Evolutionary conservation across 2,329 filamentous ascomycete genomes (phyloP).

Genomic region (Arachnomyces sp.): DNA sequence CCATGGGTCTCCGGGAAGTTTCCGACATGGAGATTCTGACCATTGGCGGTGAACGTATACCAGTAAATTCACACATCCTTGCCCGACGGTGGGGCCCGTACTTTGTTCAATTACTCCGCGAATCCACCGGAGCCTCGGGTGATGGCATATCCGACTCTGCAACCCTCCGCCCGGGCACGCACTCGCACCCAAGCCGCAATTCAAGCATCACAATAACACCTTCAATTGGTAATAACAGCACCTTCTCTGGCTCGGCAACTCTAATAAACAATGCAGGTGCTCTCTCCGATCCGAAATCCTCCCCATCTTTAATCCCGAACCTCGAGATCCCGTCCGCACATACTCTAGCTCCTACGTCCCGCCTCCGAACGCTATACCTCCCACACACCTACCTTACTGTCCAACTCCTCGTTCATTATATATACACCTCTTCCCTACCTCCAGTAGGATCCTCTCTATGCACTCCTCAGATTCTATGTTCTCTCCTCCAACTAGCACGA

Average conservation of each 20-base stretch:
- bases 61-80: slow-evolving; percentile 84
- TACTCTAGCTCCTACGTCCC: slow-evolving; percentile 48
- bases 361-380: slow-evolving; percentile 81
- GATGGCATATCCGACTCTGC: slow-evolving; percentile 63
- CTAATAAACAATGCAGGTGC: slow-evolving; percentile 29
- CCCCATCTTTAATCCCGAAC: slow-evolving; percentile 20
- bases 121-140: slow-evolving; percentile 62
- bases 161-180: slow-evolving; percentile 59
- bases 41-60: slow-evolving; percentile 80
- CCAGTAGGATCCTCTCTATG: slow-evolving; percentile 67
- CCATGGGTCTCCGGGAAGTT: slow-evolving; percentile 71
- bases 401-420: slow-evolving; percentile 80
- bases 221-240: slow-evolving; percentile 34
- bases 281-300: slow-evolving; percentile 9
- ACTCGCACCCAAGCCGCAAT: slow-evolving; percentile 56
- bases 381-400: slow-evolving; percentile 87
- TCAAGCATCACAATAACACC: slow-evolving; percentile 80
- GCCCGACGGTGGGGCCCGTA: slow-evolving; percentile 89
- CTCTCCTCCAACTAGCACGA: slow-evolving; percentile 81
- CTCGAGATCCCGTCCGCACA: slow-evolving; percentile 47
- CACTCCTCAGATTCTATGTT: slow-evolving; percentile 92
- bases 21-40: slow-evolving; percentile 96
- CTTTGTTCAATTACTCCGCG: slow-evolving; percentile 82
- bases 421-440: slow-evolving; percentile 88
- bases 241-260: slow-evolving; percentile 36